A percentile compares a stretch with the other conserved stretches of the same genome.
These are phyloP conservation scores for Blattamonas nauphoetae DNA, from an alignment of 78 protist species.

Conservation along the genomic window DNA sequence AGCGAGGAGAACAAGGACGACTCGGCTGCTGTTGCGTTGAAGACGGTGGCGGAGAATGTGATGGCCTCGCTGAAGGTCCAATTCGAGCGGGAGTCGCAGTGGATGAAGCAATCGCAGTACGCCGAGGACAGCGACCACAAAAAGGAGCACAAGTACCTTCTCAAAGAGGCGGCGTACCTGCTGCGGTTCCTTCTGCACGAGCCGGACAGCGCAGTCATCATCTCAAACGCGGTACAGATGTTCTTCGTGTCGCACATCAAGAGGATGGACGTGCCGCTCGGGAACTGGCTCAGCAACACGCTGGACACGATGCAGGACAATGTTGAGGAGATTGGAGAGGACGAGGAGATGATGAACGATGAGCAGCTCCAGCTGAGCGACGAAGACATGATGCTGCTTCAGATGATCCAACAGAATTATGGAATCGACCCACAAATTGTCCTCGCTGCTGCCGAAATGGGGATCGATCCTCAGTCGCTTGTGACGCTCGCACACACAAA, in stretches of 20 bases:
- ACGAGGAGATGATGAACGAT: too few species aligned
- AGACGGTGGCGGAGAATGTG: neutral
- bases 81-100: neutral
- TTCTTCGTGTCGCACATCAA: neutral
- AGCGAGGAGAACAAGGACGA: neutral
- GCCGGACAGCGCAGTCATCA: neutral
- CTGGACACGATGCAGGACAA: too few species aligned
- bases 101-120: neutral
- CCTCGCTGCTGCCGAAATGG: too few species aligned
- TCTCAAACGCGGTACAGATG: neutral
- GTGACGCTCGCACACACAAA: too few species aligned
- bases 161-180: neutral
- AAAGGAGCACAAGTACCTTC: neutral
- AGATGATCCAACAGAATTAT: too few species aligned
- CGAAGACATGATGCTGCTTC: too few species aligned
- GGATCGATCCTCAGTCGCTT: too few species aligned
- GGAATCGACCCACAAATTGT: too few species aligned
- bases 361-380: too few species aligned
- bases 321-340: too few species aligned
- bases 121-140: neutral
- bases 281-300: too few species aligned
- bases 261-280: neutral
- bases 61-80: neutral
- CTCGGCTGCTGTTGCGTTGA: neutral
- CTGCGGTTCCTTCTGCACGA: neutral